Conservation (phyloP, 164 flowering plant genomes). For the Annona cherimola region DNA sequence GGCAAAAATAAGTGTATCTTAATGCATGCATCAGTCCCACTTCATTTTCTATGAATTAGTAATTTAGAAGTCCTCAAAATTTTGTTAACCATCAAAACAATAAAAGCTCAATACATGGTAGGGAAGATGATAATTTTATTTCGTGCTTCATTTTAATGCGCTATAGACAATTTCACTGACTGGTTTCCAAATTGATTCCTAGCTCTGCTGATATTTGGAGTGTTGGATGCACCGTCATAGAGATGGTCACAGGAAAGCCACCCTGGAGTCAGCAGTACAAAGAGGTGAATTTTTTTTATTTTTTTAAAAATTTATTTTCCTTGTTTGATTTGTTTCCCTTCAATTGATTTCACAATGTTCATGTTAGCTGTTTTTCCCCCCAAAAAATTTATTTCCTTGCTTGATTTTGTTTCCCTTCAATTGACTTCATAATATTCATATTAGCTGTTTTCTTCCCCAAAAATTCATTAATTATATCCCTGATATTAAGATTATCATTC, state of each 20-base stretch:
- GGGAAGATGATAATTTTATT: too few relatives aligned
- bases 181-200: constrained; percentile 2
- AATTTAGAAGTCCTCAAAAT: too few relatives aligned
- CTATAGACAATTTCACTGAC: not conserved
- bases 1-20: too few relatives aligned
- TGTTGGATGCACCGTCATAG: constrained; percentile 96
- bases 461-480: too few relatives aligned
- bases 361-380: not conserved
- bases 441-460: not conserved
- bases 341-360: not conserved
- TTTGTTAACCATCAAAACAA: too few relatives aligned
- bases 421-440: not conserved
- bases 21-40: too few relatives aligned
- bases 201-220: constrained; percentile 99
- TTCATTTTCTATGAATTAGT: too few relatives aligned
- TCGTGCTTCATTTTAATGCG: not conserved
- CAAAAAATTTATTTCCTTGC: not conserved
- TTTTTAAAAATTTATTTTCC: not conserved
- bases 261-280: constrained; percentile 97
- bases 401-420: not conserved
- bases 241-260: constrained; percentile 99
- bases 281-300: constrained; percentile 43
- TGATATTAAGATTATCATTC: constrained; percentile 3
- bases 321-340: not conserved
- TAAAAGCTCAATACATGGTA: too few relatives aligned